Base-by-base conservation (phyloP, 768 basidiomycete genomes). In the Pholiota conissans region DNA sequence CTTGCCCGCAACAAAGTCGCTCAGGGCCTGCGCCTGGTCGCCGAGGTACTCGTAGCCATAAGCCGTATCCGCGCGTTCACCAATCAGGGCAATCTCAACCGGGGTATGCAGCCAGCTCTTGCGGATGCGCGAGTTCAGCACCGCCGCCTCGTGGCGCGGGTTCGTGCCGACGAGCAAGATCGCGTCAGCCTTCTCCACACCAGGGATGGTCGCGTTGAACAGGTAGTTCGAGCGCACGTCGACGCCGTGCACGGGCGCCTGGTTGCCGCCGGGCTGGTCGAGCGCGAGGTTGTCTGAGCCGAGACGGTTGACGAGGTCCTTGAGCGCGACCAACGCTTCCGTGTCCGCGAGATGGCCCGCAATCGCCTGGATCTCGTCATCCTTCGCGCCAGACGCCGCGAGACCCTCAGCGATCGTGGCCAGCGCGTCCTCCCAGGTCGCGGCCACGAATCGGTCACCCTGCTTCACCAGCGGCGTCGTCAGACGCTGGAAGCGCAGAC, bases 201-300 rank as follows among this genome's bases (percentile, higher is more conserved):
- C 91, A 26, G 93, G 87, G 57, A 99, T 93, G 22, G 90, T 93
- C 8, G 89, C 79, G 75, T 98, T 98, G 82, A 99, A 97, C 35
- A 96, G 86, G 74, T 97, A 98, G 76, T 96, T 98, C 13, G 93
- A 91, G 57, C 97, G 91, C 54, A 96, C 78, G 65, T 98, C 96
- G 59, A 96, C 82, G 49, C 91, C 90, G 61, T 91, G 86, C 0
- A 84, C 80, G 3, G 95, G 92, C 0, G 85, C 72, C n/a, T 76
- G 70, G 58, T 79, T 76, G 28, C 93, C 94, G 26, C 84, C 80
- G 1, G 76, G 70, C 61, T 87, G 85, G 68, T 99, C 97, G 48
- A 92, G 77, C 1, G 87, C 75, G 30, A 94, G 85, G 76, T 98
- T 98, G 69, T 98, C 97, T 0, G 95, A 98, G 34, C 95, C 96